Base-by-base conservation (phyloP, 2,329 filamentous ascomycete species). In the Xylogone sp. region DNA sequence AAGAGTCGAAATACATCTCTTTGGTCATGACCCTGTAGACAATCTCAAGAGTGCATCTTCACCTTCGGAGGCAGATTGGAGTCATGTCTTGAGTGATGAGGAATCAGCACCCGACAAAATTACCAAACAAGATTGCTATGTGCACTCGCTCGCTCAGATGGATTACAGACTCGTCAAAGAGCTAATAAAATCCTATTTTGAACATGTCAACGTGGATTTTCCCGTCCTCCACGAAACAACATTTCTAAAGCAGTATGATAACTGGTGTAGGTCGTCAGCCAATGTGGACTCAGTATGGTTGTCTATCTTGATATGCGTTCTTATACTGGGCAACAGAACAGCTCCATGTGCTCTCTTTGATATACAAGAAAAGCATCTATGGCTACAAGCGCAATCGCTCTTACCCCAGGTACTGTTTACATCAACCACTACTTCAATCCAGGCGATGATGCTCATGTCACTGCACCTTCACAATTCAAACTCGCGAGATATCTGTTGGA, bases 401-500 rank as follows among this genome's bases (percentile, higher is more conserved):
- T 62, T 74, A 12, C 68, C 71, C 1, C 68, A 68, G 12, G 70
- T 73, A 31, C 63, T 72, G 46, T 73, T 73, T 55, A 71, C 69
- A 1, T 72, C 71, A 3, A 72, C 67, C 58, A 59, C 73, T 24
- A 61, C 62, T 46, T 68, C 71, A 0, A 66, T 75, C 9, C 71
- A 74, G 59, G 69, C 71, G 3, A 60, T 75, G 43, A 59, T 74
- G 59, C 66, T 75, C 9, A 68, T 69, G 7, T 68, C 71, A 9
- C 57, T 73, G 4, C 71, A 74, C 52, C 68, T 74, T 22, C 71
- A 75, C 62, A 74, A 74, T 56, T 72, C 71, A 1, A 72, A 71
- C 57, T 70, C 71, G 53, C 66, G 71, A 31, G 71, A 74, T 57
- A 53, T 51, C 19, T 57, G 53, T n/a, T 74, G 71, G 72, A 74